Percentiles rank a stretch among this genome's conserved stretches.
Conservation (phyloP, 768 basidiomycete species). For the Tricholoma terreum region DNA sequence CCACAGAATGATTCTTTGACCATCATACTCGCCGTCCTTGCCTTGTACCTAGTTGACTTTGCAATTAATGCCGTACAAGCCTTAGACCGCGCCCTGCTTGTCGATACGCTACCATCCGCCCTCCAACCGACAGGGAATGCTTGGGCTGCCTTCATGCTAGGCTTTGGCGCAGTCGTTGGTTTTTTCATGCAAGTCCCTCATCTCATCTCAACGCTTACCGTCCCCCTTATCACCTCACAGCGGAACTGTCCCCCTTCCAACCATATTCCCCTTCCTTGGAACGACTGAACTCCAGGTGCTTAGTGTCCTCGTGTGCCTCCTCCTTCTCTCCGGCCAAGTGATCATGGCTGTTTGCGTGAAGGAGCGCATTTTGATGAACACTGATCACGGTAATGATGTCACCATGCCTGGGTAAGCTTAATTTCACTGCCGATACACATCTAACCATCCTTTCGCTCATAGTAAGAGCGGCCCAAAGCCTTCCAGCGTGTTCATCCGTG, state of each 20-base stretch:
- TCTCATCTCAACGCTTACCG: neutral
- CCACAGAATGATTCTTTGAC: constrained; percentile 62
- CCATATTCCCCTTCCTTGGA: constrained; percentile 70
- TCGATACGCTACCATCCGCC: constrained; percentile 74
- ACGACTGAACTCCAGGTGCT: constrained; percentile 78
- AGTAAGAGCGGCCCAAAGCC: constrained; percentile 19
- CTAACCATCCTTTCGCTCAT: neutral
- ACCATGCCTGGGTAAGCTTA: constrained; percentile 2
- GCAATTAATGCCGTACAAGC: constrained; percentile 73
- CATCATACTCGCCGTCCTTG: constrained; percentile 68
- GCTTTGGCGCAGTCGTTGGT: constrained; percentile 79
- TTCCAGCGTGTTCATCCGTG: constrained; percentile 31
- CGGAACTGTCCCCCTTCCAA: constrained; percentile 76
- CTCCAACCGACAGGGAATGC: constrained; percentile 86
- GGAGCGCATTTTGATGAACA: constrained; percentile 66
- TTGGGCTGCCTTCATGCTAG: constrained; percentile 94
- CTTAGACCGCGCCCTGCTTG: constrained; percentile 85
- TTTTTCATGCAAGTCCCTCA: constrained; percentile 73
- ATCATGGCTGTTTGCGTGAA: constrained; percentile 59
- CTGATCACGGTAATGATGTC: constrained; percentile 8
- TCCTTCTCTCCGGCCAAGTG: constrained; percentile 65
- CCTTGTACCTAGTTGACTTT: constrained; percentile 55
- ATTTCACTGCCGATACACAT: no score
- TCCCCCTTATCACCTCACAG: constrained; percentile 32
- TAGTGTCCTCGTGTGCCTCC: constrained; percentile 65